Evolutionary conservation across 768 basidiomycete genomes (phyloP), one percentile per base, ranked within the genome.

Genomic region (Tylopilus felleus): DNA sequence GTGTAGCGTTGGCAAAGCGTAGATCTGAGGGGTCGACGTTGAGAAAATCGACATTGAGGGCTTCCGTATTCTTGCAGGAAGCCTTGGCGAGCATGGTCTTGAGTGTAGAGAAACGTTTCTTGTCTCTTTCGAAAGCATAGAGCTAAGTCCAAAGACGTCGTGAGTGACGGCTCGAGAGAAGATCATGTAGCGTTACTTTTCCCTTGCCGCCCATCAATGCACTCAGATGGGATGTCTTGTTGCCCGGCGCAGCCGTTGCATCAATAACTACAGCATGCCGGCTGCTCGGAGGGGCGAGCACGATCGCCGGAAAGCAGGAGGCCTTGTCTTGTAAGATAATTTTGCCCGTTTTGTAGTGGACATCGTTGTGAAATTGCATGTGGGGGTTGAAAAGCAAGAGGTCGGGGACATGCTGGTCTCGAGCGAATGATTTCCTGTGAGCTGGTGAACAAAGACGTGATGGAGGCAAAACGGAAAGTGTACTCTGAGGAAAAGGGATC

Each of bases 281-380:
- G 21, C 81, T 75, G 19, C 65, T 68, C 12, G 86, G 87, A 40
- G 91, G 89, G 21, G 84, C 79, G n/a, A 99, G 82, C 7, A 98
- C 81, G 54, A 84, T 75, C 0, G 96, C 93, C 17, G 97, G 93
- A 69, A 99, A 93, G 71, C 97, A 99, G 52, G 93, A 96, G 19
- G 97, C 96, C 68, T 98, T 98, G 71, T 99, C 97, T 71, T 99
- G 97, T 7, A 98, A 74, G 56, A 99, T 95, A 31, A 98, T 74
- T 54, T 85, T 90, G 25, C 94, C 93, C 29, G 80, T 73, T 59
- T 76, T 76, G 71, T 94, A 97, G 21, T 84, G 78, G 3, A 78
- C 71, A 57, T 93, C 85, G 29, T 82, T 79, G n/a, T 83, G 83
- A 56, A 96, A 83, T 41, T 83, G 75, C 13, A 74, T 69, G 55